Percentiles rank a stretch among this genome's conserved stretches.
Conservation (phyloP, 2,329 filamentous ascomycete genomes). For the Cladosporium velox region DNA sequence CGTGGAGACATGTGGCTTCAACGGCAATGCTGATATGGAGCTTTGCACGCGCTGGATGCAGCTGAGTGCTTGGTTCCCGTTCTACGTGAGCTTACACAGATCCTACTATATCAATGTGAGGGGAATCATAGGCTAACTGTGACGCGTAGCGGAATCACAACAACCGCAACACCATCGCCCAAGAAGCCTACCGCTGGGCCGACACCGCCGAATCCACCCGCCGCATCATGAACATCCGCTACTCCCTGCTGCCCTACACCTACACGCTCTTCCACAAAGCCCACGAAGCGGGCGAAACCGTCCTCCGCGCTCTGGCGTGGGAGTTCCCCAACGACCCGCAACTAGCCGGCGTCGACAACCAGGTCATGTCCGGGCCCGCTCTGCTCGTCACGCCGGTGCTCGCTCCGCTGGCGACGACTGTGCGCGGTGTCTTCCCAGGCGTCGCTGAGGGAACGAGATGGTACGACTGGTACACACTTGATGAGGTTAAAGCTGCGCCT, state of each 20-base stretch:
- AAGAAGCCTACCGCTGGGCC: conserved; percentile 35
- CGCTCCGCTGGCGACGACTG: conserved; percentile 27
- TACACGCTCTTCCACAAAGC: conserved; percentile 35
- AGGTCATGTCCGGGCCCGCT: conserved; percentile 34
- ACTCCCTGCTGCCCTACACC: conserved; percentile 31
- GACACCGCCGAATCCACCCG: conserved; percentile 30
- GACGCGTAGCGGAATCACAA: conserved; percentile 29
- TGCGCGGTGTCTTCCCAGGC: conserved; percentile 34
- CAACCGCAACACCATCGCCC: conserved; percentile 31
- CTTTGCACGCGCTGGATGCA: conserved; percentile 30
- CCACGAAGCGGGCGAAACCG: conserved; percentile 28
- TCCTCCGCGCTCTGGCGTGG: conserved; percentile 31
- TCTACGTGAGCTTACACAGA: conserved; percentile 20
- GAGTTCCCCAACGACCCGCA: conserved; percentile 32
- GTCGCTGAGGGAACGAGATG: conserved; percentile 29
- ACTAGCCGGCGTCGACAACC: conserved; percentile 32
- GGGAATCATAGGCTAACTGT: not conserved
- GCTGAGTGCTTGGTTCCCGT: conserved; percentile 32
- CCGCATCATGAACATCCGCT: conserved; percentile 34
- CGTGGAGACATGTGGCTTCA: conserved; percentile 32
- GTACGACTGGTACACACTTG: conserved; percentile 34
- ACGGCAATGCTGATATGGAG: conserved; percentile 28
- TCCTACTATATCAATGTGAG: not conserved
- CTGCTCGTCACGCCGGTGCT: conserved; percentile 33
- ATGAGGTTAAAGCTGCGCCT: conserved; percentile 25